Evolutionary conservation across 2,329 filamentous ascomycete genomes (phyloP), one percentile per base, ranked within the genome.

Genomic region (Fusarium staphyleae): DNA sequence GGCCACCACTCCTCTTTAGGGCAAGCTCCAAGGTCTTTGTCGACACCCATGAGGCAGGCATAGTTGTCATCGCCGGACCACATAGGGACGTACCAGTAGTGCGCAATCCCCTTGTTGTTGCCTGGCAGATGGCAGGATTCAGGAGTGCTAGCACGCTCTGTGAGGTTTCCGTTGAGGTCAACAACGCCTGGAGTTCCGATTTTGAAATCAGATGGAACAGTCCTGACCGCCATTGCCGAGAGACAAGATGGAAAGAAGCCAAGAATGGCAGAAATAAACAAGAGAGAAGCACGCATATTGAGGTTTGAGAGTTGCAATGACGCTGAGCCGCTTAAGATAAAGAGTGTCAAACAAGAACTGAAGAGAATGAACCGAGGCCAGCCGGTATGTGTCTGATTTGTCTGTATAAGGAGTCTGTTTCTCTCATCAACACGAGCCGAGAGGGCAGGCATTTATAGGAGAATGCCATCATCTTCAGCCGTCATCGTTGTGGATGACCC

Each of bases 1-100:
- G 50, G 50, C 50, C 33, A 53, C 50, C 50, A 48, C 4, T 39
- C 14, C 3, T 49, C 26, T 3, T 41, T 19, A 3, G 45, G 45
- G 15, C 50, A 53, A 9, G 44, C 41, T 12, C 7, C 15, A 13
- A 9, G n/a, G n/a, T n/a, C n/a, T n/a, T n/a, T 22, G 15, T 4
- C 9, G 16, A 5, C 16, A 36, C 34, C 29, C 16, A 36, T 41
- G 7, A 53, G 12, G 11, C 37, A 48, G 15, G 45, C 45, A 9
- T 33, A 37, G 19, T 14, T 9, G 14, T 53, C 37, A 6, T 39
- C 35, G 3, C 29, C 45, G 2, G 36, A 4, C 6, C 26, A 42
- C 19, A 33, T 26, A 5, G 37, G 37, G 14, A 53, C n/a, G 13
- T 33, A 53, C 44, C 32, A 49, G 16, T 33, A 49, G n/a, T n/a